Evolutionary conservation across 495 filamentous ascomycete species (phyloP).

Genomic region (Letharia columbiana): DNA sequence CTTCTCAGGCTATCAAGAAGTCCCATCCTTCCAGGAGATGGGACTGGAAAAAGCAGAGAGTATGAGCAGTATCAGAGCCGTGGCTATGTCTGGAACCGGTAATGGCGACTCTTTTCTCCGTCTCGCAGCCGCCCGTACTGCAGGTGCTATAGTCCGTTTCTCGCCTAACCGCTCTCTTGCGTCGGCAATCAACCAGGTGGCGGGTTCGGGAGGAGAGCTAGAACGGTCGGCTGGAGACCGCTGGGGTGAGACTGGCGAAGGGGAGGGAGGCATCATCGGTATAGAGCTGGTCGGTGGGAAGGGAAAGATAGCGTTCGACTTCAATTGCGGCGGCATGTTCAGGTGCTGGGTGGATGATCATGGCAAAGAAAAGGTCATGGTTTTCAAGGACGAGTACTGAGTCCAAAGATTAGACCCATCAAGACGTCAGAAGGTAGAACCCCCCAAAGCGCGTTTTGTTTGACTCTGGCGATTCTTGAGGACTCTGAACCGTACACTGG

Average conservation of each 20-base stretch:
- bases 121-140: conserved; percentile 59
- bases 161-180: conserved; percentile 32
- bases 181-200: conserved; percentile 50
- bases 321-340: conserved; percentile 89
- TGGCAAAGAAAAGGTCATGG: conserved; percentile 52
- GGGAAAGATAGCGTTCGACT: conserved; percentile 58
- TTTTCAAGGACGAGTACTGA: conserved; percentile 43
- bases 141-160: conserved; percentile 65
- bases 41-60: conserved; percentile 1
- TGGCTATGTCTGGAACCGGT: conserved; percentile 72
- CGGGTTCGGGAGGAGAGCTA: conserved; percentile 65
- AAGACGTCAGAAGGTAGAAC: not conserved
- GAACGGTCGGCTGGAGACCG: conserved; percentile 64
- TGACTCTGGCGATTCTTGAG: not conserved
- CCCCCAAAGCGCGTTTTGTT: no score
- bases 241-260: conserved; percentile 72
- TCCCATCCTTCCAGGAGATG: conserved; percentile 10
- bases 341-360: conserved; percentile 64
- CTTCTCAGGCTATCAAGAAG: conserved; percentile 6
- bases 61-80: conserved; percentile 35
- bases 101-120: conserved; percentile 88
- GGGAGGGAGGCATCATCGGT: conserved; percentile 80
- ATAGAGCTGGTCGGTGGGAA: conserved; percentile 54
- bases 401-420: not conserved
- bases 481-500: not conserved